Base-by-base conservation (phyloP, 805 yeast species). In the Brettanomyces custersianus region DNA sequence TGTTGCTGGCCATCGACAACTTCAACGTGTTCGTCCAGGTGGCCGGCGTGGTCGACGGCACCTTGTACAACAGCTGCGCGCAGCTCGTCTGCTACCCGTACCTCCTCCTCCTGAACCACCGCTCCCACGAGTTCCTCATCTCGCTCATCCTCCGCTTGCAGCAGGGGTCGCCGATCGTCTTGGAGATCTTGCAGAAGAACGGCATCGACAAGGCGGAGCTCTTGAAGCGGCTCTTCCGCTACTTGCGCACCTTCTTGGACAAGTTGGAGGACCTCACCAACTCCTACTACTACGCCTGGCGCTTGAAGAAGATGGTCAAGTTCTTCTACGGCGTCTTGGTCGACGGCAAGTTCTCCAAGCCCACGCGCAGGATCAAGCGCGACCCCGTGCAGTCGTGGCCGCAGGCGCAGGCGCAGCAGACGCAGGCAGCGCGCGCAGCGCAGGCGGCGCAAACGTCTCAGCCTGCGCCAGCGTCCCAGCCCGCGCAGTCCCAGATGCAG, bases 91-190 rank as follows among this genome's bases (percentile, higher is more conserved):
- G 70, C 11, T 60, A 70, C 18, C 79, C 78, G 10, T 63, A 61
- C 42, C 57, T 74, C 47, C 49, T 74, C 47, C 65, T 72, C 34
- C 58, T 70, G 26, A 75, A 76, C 39, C 77, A 73, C 43, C 59
- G 80, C 43, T 68, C 78, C 4, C 63, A 70, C 47, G 77, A 73
- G 43, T 73, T 74, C 44, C 59, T 74, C 54, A 72, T 74, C n/a
- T 72, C 77, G 29, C 49, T 74, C 45, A 65, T 73, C 19, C 46
- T 74, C 35, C 61, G 79, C 48, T 60, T 60, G 35, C 65, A 60
- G 36, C 64, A 60, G 39, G 51, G 46, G 33, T 57, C 62, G 4
- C 62, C 63, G 1, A 38, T 59, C 2, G 46, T 57, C 13, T 45
- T 51, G 40, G 63, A 58, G 30, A 57, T 60, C 31, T 42, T 60